Evolutionary conservation across 2,329 filamentous ascomycete genomes (phyloP).

Genomic region (Xylaria sp.): DNA sequence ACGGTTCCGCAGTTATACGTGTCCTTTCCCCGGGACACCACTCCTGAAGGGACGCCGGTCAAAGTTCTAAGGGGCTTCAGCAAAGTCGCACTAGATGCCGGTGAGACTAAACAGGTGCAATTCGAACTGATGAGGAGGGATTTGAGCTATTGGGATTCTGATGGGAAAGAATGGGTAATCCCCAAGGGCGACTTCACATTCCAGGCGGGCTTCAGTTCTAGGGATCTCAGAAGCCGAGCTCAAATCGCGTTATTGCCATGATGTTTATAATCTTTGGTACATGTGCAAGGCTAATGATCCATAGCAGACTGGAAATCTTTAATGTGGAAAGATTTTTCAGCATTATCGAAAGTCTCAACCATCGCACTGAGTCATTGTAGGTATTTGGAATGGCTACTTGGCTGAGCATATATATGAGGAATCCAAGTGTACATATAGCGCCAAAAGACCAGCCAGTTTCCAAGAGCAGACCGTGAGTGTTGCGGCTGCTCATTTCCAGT

Average conservation of each 20-base stretch:
- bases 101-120: constrained; percentile 53
- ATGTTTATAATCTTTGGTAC: neutral
- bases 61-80: constrained; percentile 63
- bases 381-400: neutral
- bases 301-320: neutral
- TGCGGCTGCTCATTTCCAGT: too few relatives aligned
- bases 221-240: constrained; percentile 32
- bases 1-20: constrained; percentile 68
- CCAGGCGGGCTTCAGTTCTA: constrained; percentile 38
- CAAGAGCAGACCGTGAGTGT: too few relatives aligned
- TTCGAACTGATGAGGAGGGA: constrained; percentile 62
- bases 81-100: constrained; percentile 58
- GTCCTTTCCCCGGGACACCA: constrained; percentile 52
- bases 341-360: too few relatives aligned
- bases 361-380: neutral
- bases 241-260: neutral
- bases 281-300: neutral
- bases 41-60: constrained; percentile 59
- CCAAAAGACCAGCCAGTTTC: too few relatives aligned
- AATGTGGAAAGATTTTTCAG: neutral
- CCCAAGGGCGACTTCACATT: constrained; percentile 40
- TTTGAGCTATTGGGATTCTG: constrained; percentile 61
- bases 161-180: constrained; percentile 55
- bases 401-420: too few relatives aligned
- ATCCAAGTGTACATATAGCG: too few relatives aligned